Percentiles rank a stretch among this genome's conserved stretches.
Evolutionary conservation across 441 rosid genomes (phyloP).

Genomic region (Gossypium lobatum): DNA sequence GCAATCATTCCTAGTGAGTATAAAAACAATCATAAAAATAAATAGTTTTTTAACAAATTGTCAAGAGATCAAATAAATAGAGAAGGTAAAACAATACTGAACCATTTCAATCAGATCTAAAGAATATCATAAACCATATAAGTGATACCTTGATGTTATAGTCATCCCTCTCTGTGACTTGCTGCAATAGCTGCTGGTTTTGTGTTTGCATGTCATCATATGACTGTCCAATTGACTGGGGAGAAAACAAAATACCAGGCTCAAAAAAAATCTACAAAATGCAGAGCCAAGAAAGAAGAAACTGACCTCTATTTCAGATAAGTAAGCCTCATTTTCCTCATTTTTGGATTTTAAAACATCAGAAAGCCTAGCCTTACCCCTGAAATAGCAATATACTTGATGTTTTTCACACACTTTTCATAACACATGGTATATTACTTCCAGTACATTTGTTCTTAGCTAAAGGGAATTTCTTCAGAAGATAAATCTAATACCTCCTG

Average conservation of each 20-base stretch:
- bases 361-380: conserved; percentile 55
- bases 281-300: conserved; percentile 15
- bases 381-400: conserved; percentile 33
- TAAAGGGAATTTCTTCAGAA: not conserved
- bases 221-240: conserved; percentile 88
- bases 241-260: conserved; percentile 29
- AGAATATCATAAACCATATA: conserved; percentile 1
- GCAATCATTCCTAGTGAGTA: not conserved
- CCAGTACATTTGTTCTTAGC: not conserved
- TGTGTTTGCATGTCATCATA: conserved; percentile 96
- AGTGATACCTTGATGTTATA: conserved; percentile 84
- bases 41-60: not conserved
- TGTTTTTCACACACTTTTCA: conserved; percentile 14
- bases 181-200: conserved; percentile 91
- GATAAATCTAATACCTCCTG: conserved; percentile 51
- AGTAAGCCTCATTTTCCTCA: conserved; percentile 89
- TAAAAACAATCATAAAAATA: not conserved
- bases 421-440: not conserved
- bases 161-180: conserved; percentile 95
- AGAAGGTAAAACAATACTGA: not conserved
- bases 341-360: conserved; percentile 69
- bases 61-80: not conserved
- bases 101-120: not conserved
- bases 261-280: conserved; percentile 21
- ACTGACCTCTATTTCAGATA: conserved; percentile 91